These are phyloP conservation scores for Solanum bulbocastanum DNA, from an alignment of 257 asterid species.

Conservation along the genomic window DNA sequence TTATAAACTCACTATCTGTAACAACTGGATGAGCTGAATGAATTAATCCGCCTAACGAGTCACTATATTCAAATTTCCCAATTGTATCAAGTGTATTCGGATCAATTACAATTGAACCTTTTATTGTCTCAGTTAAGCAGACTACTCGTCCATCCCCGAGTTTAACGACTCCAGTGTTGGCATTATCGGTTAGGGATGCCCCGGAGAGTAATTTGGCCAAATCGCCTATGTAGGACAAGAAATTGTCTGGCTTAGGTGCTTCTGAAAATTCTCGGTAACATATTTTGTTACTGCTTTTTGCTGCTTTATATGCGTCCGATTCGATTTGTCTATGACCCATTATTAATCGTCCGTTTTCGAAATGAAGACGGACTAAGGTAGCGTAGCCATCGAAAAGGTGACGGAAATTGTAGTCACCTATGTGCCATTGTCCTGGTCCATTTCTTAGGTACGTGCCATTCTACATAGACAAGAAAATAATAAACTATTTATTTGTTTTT, in stretches of 20 bases:
- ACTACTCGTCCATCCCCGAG: constrained; percentile 87
- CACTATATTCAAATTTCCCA: constrained; percentile 59
- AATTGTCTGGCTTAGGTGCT: constrained; percentile 59
- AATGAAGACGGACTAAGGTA: constrained; percentile 79
- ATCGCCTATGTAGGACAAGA: constrained; percentile 70
- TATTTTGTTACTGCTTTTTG: constrained; percentile 47
- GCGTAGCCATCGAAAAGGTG: constrained; percentile 99
- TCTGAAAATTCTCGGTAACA: constrained; percentile 93
- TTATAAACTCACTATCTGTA: constrained; percentile 50
- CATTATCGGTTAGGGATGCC: constrained; percentile 81
- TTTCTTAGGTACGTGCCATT: constrained; percentile 87
- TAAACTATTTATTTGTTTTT: neutral
- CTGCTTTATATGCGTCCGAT: constrained; percentile 87
- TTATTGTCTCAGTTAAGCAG: constrained; percentile 80
- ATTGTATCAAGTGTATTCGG: constrained; percentile 60
- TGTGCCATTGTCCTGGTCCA: constrained; percentile 94
- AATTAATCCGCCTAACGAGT: constrained; percentile 56
- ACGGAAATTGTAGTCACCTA: constrained; percentile 79
- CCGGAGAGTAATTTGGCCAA: constrained; percentile 81
- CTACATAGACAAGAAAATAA: constrained; percentile 32
- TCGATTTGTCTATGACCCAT: constrained; percentile 91
- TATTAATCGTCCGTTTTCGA: constrained; percentile 40
- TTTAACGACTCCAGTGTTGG: constrained; percentile 86
- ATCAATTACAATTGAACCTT: constrained; percentile 68
- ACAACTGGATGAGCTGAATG: constrained; percentile 98